phyloP scores from a whole-genome alignment of 306 rosid species.

The Gleditsia sinensis region DNA sequence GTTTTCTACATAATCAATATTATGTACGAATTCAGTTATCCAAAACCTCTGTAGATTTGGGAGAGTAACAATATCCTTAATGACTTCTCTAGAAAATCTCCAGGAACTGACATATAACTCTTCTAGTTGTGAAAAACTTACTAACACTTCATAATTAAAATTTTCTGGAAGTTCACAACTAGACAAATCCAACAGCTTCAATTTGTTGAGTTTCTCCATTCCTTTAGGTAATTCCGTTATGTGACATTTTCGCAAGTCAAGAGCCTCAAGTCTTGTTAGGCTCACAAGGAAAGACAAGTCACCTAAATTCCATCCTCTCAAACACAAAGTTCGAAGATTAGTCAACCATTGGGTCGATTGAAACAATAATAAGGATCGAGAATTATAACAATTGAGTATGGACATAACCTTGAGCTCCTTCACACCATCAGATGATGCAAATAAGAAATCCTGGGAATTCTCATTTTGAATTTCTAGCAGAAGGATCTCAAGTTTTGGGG shows the following conservation, averaged over 20 bases:
- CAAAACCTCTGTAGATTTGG: too few species aligned
- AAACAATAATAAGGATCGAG: neutral
- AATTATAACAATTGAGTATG: fast-evolving
- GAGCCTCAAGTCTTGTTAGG: neutral
- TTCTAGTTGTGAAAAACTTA: too few species aligned
- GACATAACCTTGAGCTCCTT: neutral
- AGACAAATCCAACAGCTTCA: neutral
- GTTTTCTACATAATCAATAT: too few species aligned
- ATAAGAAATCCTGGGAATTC: neutral
- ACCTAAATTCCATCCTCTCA: neutral
- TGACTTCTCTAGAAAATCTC: too few species aligned
- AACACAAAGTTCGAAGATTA: neutral
- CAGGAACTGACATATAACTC: too few species aligned
- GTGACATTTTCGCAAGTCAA: neutral
- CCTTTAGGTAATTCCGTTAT: neutral
- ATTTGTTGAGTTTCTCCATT: neutral
- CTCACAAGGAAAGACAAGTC: neutral
- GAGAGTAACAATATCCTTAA: too few species aligned
- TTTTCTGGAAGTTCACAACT: neutral
- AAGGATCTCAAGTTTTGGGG: neutral
- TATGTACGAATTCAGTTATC: too few species aligned
- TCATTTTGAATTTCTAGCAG: neutral
- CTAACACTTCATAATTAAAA: too few species aligned
- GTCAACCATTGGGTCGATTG: neutral
- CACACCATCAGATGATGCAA: neutral